Evolutionary conservation across 768 basidiomycete species (phyloP).

Genomic region (Naganishia antarctica): DNA sequence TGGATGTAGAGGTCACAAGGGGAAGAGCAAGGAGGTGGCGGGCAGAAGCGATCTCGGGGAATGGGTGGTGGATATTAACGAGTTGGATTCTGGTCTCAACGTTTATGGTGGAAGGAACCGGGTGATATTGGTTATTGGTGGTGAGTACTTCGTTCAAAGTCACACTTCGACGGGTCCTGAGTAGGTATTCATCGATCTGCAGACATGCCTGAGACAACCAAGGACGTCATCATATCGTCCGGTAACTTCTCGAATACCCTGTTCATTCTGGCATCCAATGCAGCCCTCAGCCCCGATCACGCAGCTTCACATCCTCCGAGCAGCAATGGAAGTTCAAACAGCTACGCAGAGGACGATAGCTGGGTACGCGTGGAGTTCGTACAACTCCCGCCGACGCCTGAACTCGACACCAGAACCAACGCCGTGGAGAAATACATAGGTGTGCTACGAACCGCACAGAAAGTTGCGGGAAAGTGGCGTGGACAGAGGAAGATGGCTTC

Average conservation of each 20-base stretch:
- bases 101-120: not conserved
- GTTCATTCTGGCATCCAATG: conserved; percentile 4
- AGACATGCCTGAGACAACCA: conserved; percentile 4
- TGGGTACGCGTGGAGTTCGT: not conserved
- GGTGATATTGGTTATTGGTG: conserved; percentile 8
- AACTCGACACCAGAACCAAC: not conserved
- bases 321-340: not conserved
- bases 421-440: not conserved
- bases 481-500: not conserved
- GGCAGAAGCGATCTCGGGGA: not conserved
- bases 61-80: conserved; percentile 3
- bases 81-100: not conserved
- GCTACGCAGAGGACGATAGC: not conserved
- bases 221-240: not conserved
- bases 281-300: not conserved
- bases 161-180: not conserved
- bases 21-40: not conserved
- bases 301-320: too few species aligned
- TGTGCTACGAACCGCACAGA: not conserved
- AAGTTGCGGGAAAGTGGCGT: not conserved
- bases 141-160: not conserved
- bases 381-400: not conserved
- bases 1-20: not conserved
- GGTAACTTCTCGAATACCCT: conserved; percentile 10
- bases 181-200: not conserved